Evolutionary conservation across 768 basidiomycete genomes (phyloP), one percentile per base, ranked within the genome.

Genomic region (Boletus vinaceobasis): DNA sequence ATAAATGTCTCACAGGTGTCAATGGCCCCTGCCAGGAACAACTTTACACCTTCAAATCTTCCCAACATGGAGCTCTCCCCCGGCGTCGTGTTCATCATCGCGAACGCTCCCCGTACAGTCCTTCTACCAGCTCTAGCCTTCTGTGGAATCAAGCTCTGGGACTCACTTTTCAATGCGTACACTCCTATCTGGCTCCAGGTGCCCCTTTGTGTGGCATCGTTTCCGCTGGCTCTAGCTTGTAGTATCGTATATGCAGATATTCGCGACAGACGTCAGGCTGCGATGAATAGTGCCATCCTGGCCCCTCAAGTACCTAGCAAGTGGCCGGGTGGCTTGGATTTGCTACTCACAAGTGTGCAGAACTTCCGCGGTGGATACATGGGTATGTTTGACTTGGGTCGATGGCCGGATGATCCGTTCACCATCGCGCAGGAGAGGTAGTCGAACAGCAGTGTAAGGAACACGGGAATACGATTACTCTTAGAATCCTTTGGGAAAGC

Each of bases 241-340:
- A 59, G 48, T 21, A 55, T 59, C 19, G 21, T 60, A 8, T 60
- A 58, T 42, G 42, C 56, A 36, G 57, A 66, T 17, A 23, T 48
- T 27, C 48, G 37, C 5, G 54, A 66, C 27, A 55, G 31, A 26
- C 62, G 52, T 2, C 55, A 56, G 17, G 63, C 63, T 39, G 50
- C 43, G 5, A 23, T 45, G 15, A 55, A 52, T 32, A 71, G 72
- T 7, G 74, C 74, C 6, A 54, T 68, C 17, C 45, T 72, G 14
- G 65, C 75, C 5, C 76, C 75, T 6, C 51, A 23, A 23, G 69
- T 75, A 19, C 52, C 62, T 3, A 72, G 68, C 52, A 67, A 57
- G 38, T 73, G 68, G 72, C 73, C 73, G 4, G 73, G 72, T 27
- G 72, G 73, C 33, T 35, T 79, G 7, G 73, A 75, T 38, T 42